Conservation (phyloP, 306 rosid species). For the Ormosia semicastrata region DNA sequence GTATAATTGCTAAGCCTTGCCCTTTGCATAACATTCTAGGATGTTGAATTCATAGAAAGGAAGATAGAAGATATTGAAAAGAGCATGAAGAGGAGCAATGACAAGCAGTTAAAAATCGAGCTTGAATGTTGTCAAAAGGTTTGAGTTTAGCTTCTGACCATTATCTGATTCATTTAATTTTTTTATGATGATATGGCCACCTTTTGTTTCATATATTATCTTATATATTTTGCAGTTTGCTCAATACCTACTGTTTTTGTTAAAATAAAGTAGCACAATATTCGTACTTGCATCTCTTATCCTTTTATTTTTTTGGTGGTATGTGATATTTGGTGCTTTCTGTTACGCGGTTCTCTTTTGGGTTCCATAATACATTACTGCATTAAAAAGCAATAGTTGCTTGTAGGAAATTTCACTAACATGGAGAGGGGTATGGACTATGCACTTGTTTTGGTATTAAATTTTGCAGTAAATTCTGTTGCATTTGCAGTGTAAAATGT, state of each 20-base stretch:
- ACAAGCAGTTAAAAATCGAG: conserved; percentile 91
- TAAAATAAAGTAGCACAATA: neutral
- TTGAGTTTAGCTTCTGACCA: conserved; percentile 13
- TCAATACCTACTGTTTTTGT: neutral
- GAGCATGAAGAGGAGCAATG: conserved; percentile 99
- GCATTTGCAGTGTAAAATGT: neutral
- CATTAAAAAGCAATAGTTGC: neutral
- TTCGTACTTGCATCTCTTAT: neutral
- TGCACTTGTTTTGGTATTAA: neutral
- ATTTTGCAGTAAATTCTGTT: neutral
- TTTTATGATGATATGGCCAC: neutral
- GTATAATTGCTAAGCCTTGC: conserved; percentile 14
- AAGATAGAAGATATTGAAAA: conserved; percentile 87
- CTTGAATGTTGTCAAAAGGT: conserved; percentile 86
- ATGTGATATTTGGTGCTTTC: neutral
- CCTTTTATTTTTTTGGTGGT: neutral
- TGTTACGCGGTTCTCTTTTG: neutral
- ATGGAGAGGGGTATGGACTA: neutral
- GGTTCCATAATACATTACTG: neutral
- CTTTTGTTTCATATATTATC: neutral
- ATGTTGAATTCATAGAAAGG: conserved; percentile 82
- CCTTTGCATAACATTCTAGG: conserved; percentile 43
- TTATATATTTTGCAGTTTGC: conserved; percentile 8
- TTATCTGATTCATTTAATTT: neutral
- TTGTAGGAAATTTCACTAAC: neutral